These are phyloP conservation scores for Penicillium maclennaniae DNA, from an alignment of 495 filamentous ascomycete species.

Conservation along the genomic window DNA sequence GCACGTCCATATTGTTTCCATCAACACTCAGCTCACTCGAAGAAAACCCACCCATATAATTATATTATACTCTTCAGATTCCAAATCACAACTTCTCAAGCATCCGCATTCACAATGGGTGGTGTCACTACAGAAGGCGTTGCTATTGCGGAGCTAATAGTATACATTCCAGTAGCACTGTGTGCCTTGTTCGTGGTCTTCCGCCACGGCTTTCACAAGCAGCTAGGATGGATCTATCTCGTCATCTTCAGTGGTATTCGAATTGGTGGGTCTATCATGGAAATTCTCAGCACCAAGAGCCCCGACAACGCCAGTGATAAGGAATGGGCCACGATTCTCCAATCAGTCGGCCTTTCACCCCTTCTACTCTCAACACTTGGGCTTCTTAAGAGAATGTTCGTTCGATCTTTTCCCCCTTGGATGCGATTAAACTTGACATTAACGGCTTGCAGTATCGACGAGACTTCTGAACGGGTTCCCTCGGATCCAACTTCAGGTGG, in stretches of 20 bases:
- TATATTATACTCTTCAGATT: too few species aligned
- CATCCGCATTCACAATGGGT: conserved; percentile 1
- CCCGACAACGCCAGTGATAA: conserved; percentile 10
- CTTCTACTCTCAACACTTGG: conserved; percentile 12
- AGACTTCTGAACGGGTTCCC: conserved; percentile 3
- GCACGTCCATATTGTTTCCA: too few species aligned
- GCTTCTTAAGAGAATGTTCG: conserved; percentile 16
- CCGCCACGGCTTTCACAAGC: conserved; percentile 14
- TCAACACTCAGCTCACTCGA: too few species aligned
- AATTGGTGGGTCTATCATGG: conserved; percentile 13
- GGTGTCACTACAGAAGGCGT: conserved; percentile 9
- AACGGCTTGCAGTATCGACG: conserved; percentile 10
- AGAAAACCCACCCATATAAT: too few species aligned
- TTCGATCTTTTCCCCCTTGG: background rate
- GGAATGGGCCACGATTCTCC: conserved; percentile 14
- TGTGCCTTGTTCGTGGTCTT: conserved; percentile 11
- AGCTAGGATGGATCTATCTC: conserved; percentile 19
- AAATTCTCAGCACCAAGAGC: conserved; percentile 12
- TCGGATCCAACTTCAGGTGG: conserved; percentile 2
- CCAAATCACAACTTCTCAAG: too few species aligned
- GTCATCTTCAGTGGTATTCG: conserved; percentile 12
- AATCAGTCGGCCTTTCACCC: conserved; percentile 17
- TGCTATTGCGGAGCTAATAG: conserved; percentile 15
- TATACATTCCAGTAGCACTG: conserved; percentile 14
- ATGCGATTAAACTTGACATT: background rate